Conservation (phyloP, 2,329 filamentous ascomycete genomes). For the Fusarium protoensiforme region DNA sequence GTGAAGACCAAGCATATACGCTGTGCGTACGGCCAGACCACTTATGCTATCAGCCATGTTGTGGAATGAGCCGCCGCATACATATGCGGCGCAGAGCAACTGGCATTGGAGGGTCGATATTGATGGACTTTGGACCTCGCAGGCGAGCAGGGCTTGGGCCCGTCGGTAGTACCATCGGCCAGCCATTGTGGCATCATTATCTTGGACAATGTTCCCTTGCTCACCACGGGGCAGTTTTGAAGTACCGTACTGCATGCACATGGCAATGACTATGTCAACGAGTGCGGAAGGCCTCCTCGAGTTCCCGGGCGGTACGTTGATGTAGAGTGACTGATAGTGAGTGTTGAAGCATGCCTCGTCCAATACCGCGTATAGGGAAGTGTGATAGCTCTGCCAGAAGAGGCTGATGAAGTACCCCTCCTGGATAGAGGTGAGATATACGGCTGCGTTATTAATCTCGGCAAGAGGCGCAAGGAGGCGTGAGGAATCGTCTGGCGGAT, state of each 20-base stretch:
- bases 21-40: background rate
- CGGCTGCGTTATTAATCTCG: background rate
- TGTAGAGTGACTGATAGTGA: background rate
- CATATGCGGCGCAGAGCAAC: background rate
- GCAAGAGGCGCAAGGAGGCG: background rate
- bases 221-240: background rate
- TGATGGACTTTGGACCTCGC: background rate
- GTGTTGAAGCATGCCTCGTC: background rate
- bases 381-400: background rate
- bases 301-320: background rate
- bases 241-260: background rate
- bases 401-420: background rate
- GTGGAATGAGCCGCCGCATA: background rate
- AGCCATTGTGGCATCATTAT: background rate
- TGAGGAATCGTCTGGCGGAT: background rate
- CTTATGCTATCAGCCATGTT: background rate
- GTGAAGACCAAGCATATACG: background rate
- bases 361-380: background rate
- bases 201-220: background rate
- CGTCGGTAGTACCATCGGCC: background rate
- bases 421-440: background rate
- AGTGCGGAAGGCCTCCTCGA: background rate
- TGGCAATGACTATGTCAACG: background rate
- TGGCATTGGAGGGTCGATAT: background rate
- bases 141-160: background rate